A percentile compares a stretch with the other conserved stretches of the same genome.
phyloP scores from a whole-genome alignment of 257 asterid genomes.

The Forsythia viridissima region DNA sequence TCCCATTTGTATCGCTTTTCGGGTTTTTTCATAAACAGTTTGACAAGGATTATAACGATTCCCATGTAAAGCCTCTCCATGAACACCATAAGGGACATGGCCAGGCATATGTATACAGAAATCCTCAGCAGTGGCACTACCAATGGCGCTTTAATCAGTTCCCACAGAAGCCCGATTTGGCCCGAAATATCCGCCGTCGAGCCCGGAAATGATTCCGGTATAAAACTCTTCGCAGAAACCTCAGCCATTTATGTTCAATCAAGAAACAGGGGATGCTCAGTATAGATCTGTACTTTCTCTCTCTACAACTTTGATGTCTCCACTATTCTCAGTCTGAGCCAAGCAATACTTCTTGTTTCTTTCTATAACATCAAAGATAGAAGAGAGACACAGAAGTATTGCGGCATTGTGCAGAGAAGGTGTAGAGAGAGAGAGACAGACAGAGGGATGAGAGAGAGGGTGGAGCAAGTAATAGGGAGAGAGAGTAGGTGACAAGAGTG shows the following conservation, averaged over 20 bases:
- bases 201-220: conserved; percentile 63
- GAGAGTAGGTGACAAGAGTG: conserved; percentile 21
- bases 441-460: not conserved
- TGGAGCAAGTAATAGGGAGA: conserved; percentile 49
- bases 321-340: no score
- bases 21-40: conserved; percentile 83
- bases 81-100: conserved; percentile 88
- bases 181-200: conserved; percentile 54
- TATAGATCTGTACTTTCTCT: conserved; percentile 29
- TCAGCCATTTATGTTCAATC: conserved; percentile 45
- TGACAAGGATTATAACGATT: conserved; percentile 71
- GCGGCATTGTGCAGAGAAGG: conserved; percentile 44
- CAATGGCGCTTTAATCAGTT: conserved; percentile 74
- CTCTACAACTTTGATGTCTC: no score
- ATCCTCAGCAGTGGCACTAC: conserved; percentile 67
- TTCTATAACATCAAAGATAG: not conserved
- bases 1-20: conserved; percentile 79
- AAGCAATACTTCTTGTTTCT: no score
- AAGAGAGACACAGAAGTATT: conserved; percentile 36
- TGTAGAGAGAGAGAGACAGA: conserved; percentile 5
- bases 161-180: conserved; percentile 78
- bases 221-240: conserved; percentile 47
- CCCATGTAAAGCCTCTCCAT: conserved; percentile 94
- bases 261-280: conserved; percentile 34
- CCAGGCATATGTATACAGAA: conserved; percentile 70